Base-by-base conservation (phyloP, 2,329 filamentous ascomycete genomes). In the Aspergillus ruber region DNA sequence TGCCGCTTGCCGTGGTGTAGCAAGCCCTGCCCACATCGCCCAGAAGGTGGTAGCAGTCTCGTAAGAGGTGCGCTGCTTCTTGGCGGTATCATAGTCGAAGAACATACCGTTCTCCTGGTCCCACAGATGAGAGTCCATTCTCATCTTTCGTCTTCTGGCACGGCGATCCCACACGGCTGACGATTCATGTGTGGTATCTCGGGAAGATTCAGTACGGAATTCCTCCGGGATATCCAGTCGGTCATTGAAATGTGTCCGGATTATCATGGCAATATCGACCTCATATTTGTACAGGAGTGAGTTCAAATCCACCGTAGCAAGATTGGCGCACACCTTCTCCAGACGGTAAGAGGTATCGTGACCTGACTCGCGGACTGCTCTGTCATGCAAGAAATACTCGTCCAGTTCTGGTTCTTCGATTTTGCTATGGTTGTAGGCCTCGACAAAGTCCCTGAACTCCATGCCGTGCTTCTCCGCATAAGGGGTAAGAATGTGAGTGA, bases 281-380 rank as follows among this genome's bases (percentile, higher is more conserved):
- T 98, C 93, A 64, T 97, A 97, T 71, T 97, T 97, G 80, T 93
- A 98, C 23, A 98, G 75, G 25, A 95, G 77, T 23, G 90, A 93
- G 72, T 98, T 97, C 47, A 97, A 78, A 63, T 98, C 93, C 50
- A 97, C 88, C 0, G 90, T 96, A 9, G 90, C 93, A 21, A 97
- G 76, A 63, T 96, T 83, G 9, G 88, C 93, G 59, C 87, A 90
- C 20, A 94, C 79, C 42, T 83, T 85, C 70, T 97, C 93, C 17
- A 98, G 78, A 15, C 93, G 88, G 70, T 97, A 97, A 13, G 88
- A 88, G 2, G 93, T 98, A 65, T 98, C 93, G 68, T 98, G 93
- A 10, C 93, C 93, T 15, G 91, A 96, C 69, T 98, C 93, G 56
- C 93, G 85, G 29, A 97, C 90, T 2, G 91, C 90, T 50, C 93